A percentile compares a stretch with the other conserved stretches of the same genome.
Conservation (phyloP, 345 rosid species). For the Noccaea bulbosa region DNA sequence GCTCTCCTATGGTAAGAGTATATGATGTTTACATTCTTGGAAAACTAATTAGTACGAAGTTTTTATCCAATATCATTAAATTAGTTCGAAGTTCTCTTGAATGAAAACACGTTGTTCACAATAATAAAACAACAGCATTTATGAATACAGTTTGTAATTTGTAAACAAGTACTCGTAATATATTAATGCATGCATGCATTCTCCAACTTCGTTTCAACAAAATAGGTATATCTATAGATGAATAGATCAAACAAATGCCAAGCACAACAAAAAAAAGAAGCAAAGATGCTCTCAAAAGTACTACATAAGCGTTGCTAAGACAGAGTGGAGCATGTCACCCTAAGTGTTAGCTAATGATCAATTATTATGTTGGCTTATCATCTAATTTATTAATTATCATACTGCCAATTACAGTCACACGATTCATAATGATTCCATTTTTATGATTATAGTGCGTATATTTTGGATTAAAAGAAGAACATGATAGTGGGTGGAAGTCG, state of each 20-base stretch:
- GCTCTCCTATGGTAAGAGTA: too few relatives aligned
- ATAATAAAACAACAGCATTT: background rate
- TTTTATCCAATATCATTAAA: background rate
- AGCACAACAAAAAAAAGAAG: background rate
- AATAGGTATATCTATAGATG: background rate
- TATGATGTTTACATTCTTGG: too few relatives aligned
- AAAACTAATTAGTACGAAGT: too few relatives aligned
- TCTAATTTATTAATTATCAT: slow-evolving; percentile 4
- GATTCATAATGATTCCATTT: slow-evolving; percentile 8
- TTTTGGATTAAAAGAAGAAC: slow-evolving; percentile 17
- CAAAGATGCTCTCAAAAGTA: slow-evolving; percentile 17
- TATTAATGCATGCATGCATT: slow-evolving; percentile 28
- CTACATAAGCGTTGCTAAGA: slow-evolving; percentile 15
- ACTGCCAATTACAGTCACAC: slow-evolving; percentile 24
- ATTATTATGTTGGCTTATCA: slow-evolving; percentile 26
- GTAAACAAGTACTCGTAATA: background rate
- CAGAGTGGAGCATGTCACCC: slow-evolving; percentile 48
- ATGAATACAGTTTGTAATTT: background rate
- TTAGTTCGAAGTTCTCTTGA: background rate
- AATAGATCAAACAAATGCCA: background rate
- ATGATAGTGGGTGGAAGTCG: slow-evolving; percentile 33
- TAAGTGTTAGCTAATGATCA: slow-evolving; percentile 40
- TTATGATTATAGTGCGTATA: slow-evolving; percentile 27
- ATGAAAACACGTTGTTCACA: background rate
- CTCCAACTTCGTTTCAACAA: background rate